phyloP scores from a whole-genome alignment of 2,329 filamentous ascomycete species.

The Epichloe festucae region DNA sequence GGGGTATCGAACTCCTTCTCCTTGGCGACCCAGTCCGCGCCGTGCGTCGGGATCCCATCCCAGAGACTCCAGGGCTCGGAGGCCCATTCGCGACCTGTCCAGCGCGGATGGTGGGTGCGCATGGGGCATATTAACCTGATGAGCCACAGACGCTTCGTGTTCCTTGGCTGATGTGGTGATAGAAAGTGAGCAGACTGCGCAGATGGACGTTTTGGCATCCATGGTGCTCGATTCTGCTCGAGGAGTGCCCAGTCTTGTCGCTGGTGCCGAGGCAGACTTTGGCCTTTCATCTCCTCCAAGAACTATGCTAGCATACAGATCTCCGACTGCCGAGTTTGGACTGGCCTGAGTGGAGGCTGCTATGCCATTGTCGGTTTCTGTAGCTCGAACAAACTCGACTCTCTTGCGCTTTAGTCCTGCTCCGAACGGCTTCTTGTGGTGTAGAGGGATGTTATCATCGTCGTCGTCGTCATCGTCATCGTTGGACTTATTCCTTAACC shows the following conservation, averaged over 20 bases:
- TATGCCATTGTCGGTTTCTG: slow-evolving; percentile 22
- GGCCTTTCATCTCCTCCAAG: slow-evolving; percentile 30
- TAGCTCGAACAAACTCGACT: slow-evolving; percentile 45
- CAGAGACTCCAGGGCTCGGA: slow-evolving; percentile 50
- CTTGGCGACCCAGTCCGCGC: slow-evolving; percentile 54
- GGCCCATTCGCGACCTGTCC: slow-evolving; percentile 56
- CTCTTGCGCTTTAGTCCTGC: slow-evolving; percentile 39
- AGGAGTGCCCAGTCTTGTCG: slow-evolving; percentile 7
- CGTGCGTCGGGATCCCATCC: slow-evolving; percentile 67
- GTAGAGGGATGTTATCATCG: slow-evolving; percentile 37
- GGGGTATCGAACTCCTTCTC: slow-evolving; percentile 63
- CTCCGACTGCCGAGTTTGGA: slow-evolving; percentile 28
- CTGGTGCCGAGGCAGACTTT: slow-evolving; percentile 7
- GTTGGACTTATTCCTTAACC: slow-evolving; percentile 13
- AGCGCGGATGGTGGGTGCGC: slow-evolving; percentile 61
- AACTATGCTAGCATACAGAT: slow-evolving; percentile 56
- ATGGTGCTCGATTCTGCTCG: neutral
- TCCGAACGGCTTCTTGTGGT: slow-evolving; percentile 41
- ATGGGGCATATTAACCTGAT: slow-evolving; percentile 57
- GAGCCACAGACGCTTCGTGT: slow-evolving; percentile 53
- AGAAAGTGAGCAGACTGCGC: slow-evolving; percentile 24
- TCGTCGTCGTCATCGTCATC: slow-evolving; percentile 13
- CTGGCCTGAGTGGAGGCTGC: slow-evolving; percentile 11
- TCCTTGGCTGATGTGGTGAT: slow-evolving; percentile 18
- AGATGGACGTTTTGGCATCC: slow-evolving; percentile 12